phyloP scores from a whole-genome alignment of 768 basidiomycete species.

The Phlebiopsis flavidoalba region DNA sequence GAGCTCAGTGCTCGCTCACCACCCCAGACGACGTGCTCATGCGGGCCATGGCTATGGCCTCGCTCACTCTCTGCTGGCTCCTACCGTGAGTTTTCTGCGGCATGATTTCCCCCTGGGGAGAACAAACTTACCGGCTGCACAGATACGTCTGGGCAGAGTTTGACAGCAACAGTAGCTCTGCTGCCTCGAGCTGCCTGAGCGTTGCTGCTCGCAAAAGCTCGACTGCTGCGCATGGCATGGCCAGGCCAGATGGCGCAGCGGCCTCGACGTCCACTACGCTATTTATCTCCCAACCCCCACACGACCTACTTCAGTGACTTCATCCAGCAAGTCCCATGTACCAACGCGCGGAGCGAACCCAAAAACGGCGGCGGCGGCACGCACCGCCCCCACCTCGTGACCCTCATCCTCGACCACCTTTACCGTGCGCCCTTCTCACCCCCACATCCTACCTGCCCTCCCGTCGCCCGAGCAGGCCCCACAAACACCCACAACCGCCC shows the following conservation, averaged over 20 bases:
- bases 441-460: not conserved
- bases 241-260: not conserved
- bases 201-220: not conserved
- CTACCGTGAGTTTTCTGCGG: not conserved
- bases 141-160: not conserved
- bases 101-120: not conserved
- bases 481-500: not conserved
- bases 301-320: not conserved
- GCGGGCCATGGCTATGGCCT: constrained; percentile 2
- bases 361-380: not conserved
- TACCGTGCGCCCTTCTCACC: not conserved
- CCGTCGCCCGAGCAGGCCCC: constrained; percentile 1
- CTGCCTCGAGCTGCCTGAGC: not conserved
- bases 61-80: not conserved
- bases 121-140: not conserved
- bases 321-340: not conserved
- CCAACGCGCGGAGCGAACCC: not conserved
- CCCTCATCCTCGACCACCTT: not conserved
- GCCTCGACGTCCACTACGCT: not conserved
- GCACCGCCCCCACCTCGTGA: not conserved
- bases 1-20: not conserved
- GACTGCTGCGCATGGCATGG: not conserved
- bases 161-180: not conserved
- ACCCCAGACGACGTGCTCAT: not conserved
- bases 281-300: not conserved